Evolutionary conservation across 2,329 filamentous ascomycete genomes (phyloP).

Genomic region (Teratosphaeria nubilosa): DNA sequence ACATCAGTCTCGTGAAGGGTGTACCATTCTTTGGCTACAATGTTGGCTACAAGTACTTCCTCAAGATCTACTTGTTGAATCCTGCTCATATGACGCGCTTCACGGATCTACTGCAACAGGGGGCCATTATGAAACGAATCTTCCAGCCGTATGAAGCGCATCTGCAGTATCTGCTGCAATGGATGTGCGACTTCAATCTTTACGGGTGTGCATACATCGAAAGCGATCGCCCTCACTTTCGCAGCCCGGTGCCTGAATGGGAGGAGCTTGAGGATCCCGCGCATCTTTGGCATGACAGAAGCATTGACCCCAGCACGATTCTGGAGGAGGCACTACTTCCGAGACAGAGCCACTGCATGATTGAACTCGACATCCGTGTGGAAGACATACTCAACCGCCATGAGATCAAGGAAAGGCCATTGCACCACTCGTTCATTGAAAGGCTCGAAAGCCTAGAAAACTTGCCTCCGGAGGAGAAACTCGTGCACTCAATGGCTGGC

Average conservation of each 20-base stretch:
- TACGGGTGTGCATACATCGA: slow-evolving; percentile 81
- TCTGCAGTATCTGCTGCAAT: slow-evolving; percentile 83
- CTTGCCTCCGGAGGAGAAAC: slow-evolving; percentile 57
- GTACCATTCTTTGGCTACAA: slow-evolving; percentile 93
- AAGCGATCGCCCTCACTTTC: slow-evolving; percentile 58
- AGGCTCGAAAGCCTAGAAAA: slow-evolving; percentile 44
- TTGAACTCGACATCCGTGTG: slow-evolving; percentile 83
- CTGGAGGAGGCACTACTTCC: slow-evolving; percentile 56
- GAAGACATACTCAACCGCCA: slow-evolving; percentile 78
- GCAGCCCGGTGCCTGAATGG: slow-evolving; percentile 62
- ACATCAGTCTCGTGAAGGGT: slow-evolving; percentile 85
- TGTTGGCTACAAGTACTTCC: slow-evolving; percentile 80
- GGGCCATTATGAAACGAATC: slow-evolving; percentile 69
- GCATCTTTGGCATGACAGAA: slow-evolving; percentile 72
- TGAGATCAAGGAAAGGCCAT: slow-evolving; percentile 60
- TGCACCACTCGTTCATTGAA: slow-evolving; percentile 85
- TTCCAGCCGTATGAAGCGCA: slow-evolving; percentile 94
- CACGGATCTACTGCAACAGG: slow-evolving; percentile 77
- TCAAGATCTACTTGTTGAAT: slow-evolving; percentile 92
- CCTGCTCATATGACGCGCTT: slow-evolving; percentile 78
- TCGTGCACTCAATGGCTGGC: slow-evolving; percentile 88
- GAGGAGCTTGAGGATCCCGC: slow-evolving; percentile 49
- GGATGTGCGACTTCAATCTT: slow-evolving; percentile 97
- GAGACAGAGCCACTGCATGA: slow-evolving; percentile 73
- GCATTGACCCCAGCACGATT: slow-evolving; percentile 51